phyloP scores from a whole-genome alignment of 1,284 basidiomycete genomes.

The Ceratobasidium sp. region DNA sequence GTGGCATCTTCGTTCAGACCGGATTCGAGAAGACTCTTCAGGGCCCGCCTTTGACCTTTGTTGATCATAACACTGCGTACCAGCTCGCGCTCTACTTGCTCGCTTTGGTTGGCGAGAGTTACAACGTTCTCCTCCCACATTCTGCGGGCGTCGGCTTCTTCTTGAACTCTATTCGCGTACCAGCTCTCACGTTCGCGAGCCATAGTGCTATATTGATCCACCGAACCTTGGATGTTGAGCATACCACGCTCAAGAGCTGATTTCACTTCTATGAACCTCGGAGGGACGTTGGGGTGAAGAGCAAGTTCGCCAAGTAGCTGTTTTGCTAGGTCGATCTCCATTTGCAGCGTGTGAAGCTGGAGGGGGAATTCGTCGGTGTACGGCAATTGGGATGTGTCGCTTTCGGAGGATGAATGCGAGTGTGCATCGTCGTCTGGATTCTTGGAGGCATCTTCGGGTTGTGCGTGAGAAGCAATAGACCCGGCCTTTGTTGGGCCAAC shows the following conservation, averaged over 20 bases:
- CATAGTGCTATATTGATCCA: conserved; percentile 82
- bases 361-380: conserved; percentile 78
- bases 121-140: conserved; percentile 96
- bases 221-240: conserved; percentile 68
- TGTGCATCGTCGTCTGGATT: conserved; percentile 22
- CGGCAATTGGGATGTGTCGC: conserved; percentile 64
- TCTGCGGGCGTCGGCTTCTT: conserved; percentile 79
- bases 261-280: conserved; percentile 63
- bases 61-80: conserved; percentile 66
- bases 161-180: conserved; percentile 73
- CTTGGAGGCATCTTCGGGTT: neutral
- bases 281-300: conserved; percentile 53
- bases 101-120: conserved; percentile 88
- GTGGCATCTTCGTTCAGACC: conserved; percentile 25
- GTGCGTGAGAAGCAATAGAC: neutral
- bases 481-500: conserved; percentile 1
- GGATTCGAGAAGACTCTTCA: conserved; percentile 33
- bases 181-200: conserved; percentile 86
- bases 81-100: conserved; percentile 86
- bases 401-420: conserved; percentile 21
- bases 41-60: conserved; percentile 51
- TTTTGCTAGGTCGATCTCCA: conserved; percentile 84
- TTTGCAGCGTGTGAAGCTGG: conserved; percentile 79
- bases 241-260: conserved; percentile 77
- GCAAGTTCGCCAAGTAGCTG: conserved; percentile 74